phyloP scores from a whole-genome alignment of 176 grass and related monocot genomes.

The Puccinellia tenuiflora region DNA sequence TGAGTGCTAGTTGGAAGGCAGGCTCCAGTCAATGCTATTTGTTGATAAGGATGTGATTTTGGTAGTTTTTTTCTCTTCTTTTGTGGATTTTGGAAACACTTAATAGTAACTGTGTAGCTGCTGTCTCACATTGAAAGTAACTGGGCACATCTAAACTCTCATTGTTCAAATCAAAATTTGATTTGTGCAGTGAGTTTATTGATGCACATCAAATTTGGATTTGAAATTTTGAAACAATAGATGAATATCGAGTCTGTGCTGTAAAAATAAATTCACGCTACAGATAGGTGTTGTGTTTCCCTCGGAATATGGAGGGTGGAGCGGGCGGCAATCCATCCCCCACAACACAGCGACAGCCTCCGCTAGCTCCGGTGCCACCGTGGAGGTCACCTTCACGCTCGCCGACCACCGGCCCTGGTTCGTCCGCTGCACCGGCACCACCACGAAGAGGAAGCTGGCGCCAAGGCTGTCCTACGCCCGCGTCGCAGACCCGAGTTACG shows the following conservation, averaged over 20 bases:
- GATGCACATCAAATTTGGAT: too few relatives aligned
- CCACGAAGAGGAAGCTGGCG: not conserved
- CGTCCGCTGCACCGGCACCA: not conserved
- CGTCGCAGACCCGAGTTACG: not conserved
- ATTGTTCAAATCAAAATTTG: too few relatives aligned
- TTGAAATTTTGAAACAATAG: too few relatives aligned
- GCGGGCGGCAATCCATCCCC: too few relatives aligned
- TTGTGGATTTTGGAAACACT: too few relatives aligned
- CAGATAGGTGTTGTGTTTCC: too few relatives aligned
- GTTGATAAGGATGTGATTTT: not conserved
- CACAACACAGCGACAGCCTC: not conserved
- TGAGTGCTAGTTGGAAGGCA: conserved; percentile 17
- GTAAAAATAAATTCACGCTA: too few relatives aligned
- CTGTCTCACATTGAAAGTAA: not conserved
- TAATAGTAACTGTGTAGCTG: too few relatives aligned
- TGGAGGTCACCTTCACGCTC: not conserved
- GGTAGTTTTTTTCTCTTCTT: not conserved
- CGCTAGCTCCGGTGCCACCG: not conserved
- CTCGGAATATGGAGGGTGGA: too few relatives aligned
- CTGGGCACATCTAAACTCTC: too few relatives aligned
- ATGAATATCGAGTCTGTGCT: too few relatives aligned
- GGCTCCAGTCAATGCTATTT: conserved; percentile 4
- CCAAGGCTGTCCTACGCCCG: not conserved
- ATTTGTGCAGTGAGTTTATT: too few relatives aligned
- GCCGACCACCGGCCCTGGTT: not conserved